Evolutionary conservation across 2,329 filamentous ascomycete genomes (phyloP), one percentile per base, ranked within the genome.

Genomic region (Coleophoma cylindrospora): DNA sequence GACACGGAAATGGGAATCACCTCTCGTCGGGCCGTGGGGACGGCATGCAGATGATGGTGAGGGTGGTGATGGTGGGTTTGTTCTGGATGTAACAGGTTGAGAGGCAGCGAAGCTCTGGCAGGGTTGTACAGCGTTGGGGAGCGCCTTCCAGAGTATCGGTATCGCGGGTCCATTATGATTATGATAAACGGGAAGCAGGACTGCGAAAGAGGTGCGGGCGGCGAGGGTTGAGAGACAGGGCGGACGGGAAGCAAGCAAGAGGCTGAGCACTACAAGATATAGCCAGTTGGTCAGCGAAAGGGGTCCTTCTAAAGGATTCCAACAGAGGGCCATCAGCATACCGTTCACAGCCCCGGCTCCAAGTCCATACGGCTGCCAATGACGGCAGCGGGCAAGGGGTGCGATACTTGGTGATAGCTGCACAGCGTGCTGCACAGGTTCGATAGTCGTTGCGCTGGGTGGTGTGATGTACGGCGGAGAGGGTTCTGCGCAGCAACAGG

Each of bases 71-170:
- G 69, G 55, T 80, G 79, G 50, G 73, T 48, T 34, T 33, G 45
- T 11, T 14, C 66, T 51, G 73, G 73, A 62, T 77, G 77, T 21
- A 72, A 74, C 47, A 76, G 66, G 60, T 70, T 72, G 44, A 73
- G 69, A 15, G 79, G 79, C 63, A 82, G 64, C 27, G 78, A 81
- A 45, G 75, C 66, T 51, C 79, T 74, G 50, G 75, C 77, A 44
- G 78, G 76, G 57, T 75, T 77, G 62, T 67, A 67, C 10, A 67
- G 61, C 3, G 66, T 64, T 54, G 70, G 70, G 50, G 76, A 73
- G 54, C 75, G 70, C 51, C 70, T 70, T 52, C 73, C 64, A 47
- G 64, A 50, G 49, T 72, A 68, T 51, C 66, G 70, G 61, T 75
- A 73, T 55, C 66, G 64, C 61, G 77, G 74, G 47, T 70, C 62